Conservation (phyloP, 1,284 basidiomycete species). For the Rhodotorula mucilaginosa region DNA sequence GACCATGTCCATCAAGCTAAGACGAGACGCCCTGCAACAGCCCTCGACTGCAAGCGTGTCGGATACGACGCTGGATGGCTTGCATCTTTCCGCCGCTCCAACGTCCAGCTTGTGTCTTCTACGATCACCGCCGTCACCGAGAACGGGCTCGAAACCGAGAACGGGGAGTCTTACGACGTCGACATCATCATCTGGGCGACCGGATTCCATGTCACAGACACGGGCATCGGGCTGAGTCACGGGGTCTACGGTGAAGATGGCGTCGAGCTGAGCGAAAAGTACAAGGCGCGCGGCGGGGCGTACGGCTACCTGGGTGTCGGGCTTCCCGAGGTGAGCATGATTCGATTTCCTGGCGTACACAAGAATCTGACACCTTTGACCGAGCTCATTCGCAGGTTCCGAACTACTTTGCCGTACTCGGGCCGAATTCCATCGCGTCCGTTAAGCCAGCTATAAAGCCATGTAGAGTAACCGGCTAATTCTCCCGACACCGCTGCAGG, state of each 20-base stretch:
- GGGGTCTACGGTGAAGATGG: slow-evolving; percentile 42
- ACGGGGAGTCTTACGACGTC: slow-evolving; percentile 48
- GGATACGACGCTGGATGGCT: slow-evolving; percentile 60
- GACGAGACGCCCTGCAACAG: neutral
- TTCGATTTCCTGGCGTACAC: neutral
- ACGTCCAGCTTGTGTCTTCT: slow-evolving; percentile 57
- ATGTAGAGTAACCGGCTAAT: neutral
- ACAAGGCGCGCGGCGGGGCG: slow-evolving; percentile 40
- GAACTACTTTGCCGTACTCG: slow-evolving; percentile 33
- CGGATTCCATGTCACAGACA: slow-evolving; percentile 45
- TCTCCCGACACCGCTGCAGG: neutral
- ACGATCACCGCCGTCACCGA: slow-evolving; percentile 53
- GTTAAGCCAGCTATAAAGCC: too few species aligned
- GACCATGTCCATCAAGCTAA: neutral
- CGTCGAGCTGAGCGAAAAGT: slow-evolving; percentile 38
- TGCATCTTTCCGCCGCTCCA: slow-evolving; percentile 55
- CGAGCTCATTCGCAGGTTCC: slow-evolving; percentile 8
- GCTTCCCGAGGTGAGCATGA: slow-evolving; percentile 31
- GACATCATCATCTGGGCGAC: slow-evolving; percentile 47
- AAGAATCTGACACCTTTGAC: too few species aligned
- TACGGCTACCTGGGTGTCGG: slow-evolving; percentile 42
- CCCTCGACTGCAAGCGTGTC: slow-evolving; percentile 58
- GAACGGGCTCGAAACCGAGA: slow-evolving; percentile 55
- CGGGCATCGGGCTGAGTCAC: slow-evolving; percentile 44
- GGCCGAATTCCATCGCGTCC: slow-evolving; percentile 29